Evolutionary conservation across 495 filamentous ascomycete species (phyloP), one percentile per base, ranked within the genome.

Genomic region (Filosporella fistucella): DNA sequence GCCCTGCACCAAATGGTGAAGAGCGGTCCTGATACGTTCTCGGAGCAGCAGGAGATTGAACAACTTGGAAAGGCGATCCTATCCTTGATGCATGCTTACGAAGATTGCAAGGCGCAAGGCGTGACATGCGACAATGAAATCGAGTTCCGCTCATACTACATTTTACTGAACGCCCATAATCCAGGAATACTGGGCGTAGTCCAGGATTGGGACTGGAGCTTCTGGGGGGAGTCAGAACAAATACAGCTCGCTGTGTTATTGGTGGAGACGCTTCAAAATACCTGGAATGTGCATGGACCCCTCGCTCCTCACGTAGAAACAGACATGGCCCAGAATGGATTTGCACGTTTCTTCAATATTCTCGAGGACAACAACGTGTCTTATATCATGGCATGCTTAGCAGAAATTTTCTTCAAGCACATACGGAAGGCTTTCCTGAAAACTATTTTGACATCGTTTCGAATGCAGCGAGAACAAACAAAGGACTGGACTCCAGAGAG

Each of bases 341-440:
- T 78, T 56, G 58, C 71, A 16, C 76, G 81, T 21, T 93, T 93
- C 60, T 97, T 94, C 67, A 70, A 70, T 2, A 70, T 93, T 29
- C 68, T 96, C 32, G 73, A 80, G 43, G 82, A 84, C 9, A 74
- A 75, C 1, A 65, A 72, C 41, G 79, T 90, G 1, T 88, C 91
- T 0, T 97, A 96, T 63, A 76, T 91, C 16, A 91, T 94, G 85
- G 91, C 86, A 5, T 96, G 91, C 62, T 84, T 96, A 30, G 90
- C 91, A 2, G 91, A 96, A 60, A 83, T 91, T 13, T 87, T 90
- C 54, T 97, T 97, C 66, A 86, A 83, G 42, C 69, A 80, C 13
- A 71, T 97, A 20, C 88, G 93, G 17, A 82, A 84, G 49, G 80
- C 74, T 16, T 83, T 89, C 4, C 72, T 97, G 35, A 81, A 82